Evolutionary conservation across 768 basidiomycete genomes (phyloP), one percentile per base, ranked within the genome.

Genomic region (Rickenella mellea): DNA sequence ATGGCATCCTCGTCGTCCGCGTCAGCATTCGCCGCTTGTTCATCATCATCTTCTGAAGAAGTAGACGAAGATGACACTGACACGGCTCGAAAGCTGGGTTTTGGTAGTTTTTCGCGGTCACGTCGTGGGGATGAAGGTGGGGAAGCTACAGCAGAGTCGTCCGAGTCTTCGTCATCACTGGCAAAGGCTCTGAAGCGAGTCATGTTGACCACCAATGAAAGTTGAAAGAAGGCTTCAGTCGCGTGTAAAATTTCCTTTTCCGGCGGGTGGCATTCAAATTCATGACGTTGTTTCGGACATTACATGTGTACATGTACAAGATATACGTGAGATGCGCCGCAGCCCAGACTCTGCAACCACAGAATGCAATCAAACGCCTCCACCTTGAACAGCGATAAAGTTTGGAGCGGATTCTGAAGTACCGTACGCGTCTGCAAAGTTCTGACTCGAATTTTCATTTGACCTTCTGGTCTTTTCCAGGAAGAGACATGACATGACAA

Each of bases 131-230:
- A 7, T 45, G 42, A 48, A 49, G 60, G 53, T 33, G 56, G 41
- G 27, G 58, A 56, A 46, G 60, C 41, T 43, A 60, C 52, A 5
- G 60, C 48, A 26, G 63, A 62, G 26, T 67, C 67, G 41, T 71
- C 73, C 55, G 74, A 71, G 55, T 74, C 74, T 41, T 67, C 68
- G 49, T 59, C 67, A 57, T 78, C 79, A 59, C 73, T 77, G 14
- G 66, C 63, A 55, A 73, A 72, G 24, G 81, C 82, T 44, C 74
- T 71, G 64, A 83, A 85, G 40, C 81, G 78, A 45, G 79, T 69
- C 80, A 83, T 83, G 37, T 49, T 21, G 12, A 22, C 19, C 26
- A 32, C 19, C 27, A 11, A 14, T 19, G 40, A 24, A 28, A 21
- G 7, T 27, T 24, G 30, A 41, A 37, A 20, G 12, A 20, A 12